A percentile compares a stretch with the other conserved stretches of the same genome.
These are phyloP conservation scores for Arxiozyma telluris DNA, from an alignment of 1,139 yeast genomes.

Conservation along the genomic window DNA sequence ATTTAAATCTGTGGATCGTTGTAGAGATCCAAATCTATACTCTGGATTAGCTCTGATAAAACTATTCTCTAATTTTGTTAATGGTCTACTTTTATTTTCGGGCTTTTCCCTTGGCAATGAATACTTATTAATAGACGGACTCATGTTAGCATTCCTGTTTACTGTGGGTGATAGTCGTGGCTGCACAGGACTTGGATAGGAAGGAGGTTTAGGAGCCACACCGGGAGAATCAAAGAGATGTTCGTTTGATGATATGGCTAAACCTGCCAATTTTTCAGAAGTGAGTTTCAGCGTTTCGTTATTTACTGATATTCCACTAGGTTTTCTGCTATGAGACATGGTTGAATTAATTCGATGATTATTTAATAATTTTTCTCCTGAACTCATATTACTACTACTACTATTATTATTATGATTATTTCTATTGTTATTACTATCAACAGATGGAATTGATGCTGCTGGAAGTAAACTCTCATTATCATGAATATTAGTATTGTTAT, in stretches of 20 bases:
- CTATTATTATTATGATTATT: background rate
- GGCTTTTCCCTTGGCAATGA: background rate
- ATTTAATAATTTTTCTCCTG: background rate
- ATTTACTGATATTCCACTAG: background rate
- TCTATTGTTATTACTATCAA: background rate
- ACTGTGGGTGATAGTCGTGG: conserved; percentile 25
- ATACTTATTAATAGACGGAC: conserved; percentile 3
- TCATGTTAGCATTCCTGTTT: background rate
- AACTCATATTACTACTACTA: no score
- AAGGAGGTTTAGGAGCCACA: conserved; percentile 53
- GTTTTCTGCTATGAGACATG: background rate
- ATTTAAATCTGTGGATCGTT: background rate
- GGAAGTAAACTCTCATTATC: background rate
- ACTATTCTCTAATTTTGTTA: background rate
- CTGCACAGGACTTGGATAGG: conserved; percentile 39
- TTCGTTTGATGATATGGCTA: conserved; percentile 13
- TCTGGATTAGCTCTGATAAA: background rate
- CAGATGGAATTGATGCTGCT: background rate
- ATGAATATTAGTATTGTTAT: background rate
- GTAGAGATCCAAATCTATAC: background rate
- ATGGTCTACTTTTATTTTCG: background rate
- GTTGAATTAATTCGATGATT: background rate
- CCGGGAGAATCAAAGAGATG: conserved; percentile 47
- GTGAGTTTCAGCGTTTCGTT: background rate
- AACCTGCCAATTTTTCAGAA: conserved; percentile 6